Base-by-base conservation (phyloP, 306 rosid genomes). In the Prunus mira region DNA sequence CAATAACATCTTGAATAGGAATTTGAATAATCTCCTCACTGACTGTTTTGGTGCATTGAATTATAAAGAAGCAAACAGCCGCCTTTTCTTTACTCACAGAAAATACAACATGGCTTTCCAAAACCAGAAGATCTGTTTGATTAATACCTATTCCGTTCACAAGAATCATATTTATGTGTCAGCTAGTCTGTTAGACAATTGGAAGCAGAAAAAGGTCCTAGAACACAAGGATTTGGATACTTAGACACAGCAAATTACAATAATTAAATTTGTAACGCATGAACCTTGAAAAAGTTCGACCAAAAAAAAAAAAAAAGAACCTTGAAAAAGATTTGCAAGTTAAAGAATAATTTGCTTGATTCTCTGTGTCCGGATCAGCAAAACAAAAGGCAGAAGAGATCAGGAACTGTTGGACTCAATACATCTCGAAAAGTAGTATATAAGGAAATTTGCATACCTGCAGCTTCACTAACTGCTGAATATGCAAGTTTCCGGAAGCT, bases 381-480 rank as follows among this genome's bases (percentile, higher is more conserved):
- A 65, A 65, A 65, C 25, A 9, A 65, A 65, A 34, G 68, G 47
- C 49, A 32, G 69, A 45, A 38, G 20, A 67, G 34, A 24, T 28
- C 27, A 25, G 72, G 32, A 22, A 22, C 47, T 46, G 19, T 67
- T 46, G 4, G 3, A 34, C 72, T 22, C 32, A 45, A 12, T 9
- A 5, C 54, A 80, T 71, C 55, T 43, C 20, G 63, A 43, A 57
- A n/a, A 3, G 17, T 62, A n/a, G 50, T 41, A 71, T 41, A 34
- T 15, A 28, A 64, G 27, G 66, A 74, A 85, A 28, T 58, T 76
- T 77, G 41, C 73, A 76, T 81, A 91, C 98, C 98, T 38, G 88
- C 81, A 56, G 88, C 89, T 73, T 91, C 92, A 84, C 80, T 84
- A 74, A 91, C 85, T 77, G 96, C 92, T 77, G 85, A 82, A 87